Base-by-base conservation (phyloP, 176 grass and related monocot genomes). In the Lolium multiflorum region DNA sequence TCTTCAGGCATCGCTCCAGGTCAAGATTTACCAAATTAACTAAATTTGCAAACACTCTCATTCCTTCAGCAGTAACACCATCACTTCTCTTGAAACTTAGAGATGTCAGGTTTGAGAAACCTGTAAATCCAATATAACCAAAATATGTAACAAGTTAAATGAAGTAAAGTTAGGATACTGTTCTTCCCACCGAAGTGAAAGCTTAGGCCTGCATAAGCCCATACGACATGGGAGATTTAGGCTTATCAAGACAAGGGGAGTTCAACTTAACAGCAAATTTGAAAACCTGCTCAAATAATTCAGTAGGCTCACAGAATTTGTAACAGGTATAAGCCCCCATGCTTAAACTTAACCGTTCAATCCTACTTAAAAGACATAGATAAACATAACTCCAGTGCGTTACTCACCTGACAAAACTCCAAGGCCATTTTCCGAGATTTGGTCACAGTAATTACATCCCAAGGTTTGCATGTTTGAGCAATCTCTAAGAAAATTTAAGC, bases 401-500 rank as follows among this genome's bases (percentile, higher is more conserved):
- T 52, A 89, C 83, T 79, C 71, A 98, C 96, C 92, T 89, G 89
- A 93, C 65, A 99, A 64, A 47, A 92, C 71, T 46, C 58, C 87
- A 14, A 99, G 83, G 4, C 97, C 89, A 69, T 74, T 17, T 82
- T 96, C 83, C 18, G 92, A 96, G 11, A 99, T 94, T 71, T 87
- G 82, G 28, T 99, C 97, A 85, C 92, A 99, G 39, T 96, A 99
- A 84, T 99, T 94, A 85, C 89, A 99, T 73, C 79, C 78, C 85
- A 94, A 86, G 44, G 43, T 91, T 84, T 99, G 90, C 24, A 99
- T 76, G 25, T 81, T 92, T 84, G 89, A 71, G 52, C 94, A 99
- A 81, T 90, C 79, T 88, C 81, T 96, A 44, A 99, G 88, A 75
- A 89, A 71, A 88, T 72, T 80, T 68, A 99, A 69, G 47, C 94